A percentile compares a stretch with the other conserved stretches of the same genome.
These are phyloP conservation scores for Scheffersomyces titani DNA, from an alignment of 1,139 yeast genomes.

Conservation along the genomic window DNA sequence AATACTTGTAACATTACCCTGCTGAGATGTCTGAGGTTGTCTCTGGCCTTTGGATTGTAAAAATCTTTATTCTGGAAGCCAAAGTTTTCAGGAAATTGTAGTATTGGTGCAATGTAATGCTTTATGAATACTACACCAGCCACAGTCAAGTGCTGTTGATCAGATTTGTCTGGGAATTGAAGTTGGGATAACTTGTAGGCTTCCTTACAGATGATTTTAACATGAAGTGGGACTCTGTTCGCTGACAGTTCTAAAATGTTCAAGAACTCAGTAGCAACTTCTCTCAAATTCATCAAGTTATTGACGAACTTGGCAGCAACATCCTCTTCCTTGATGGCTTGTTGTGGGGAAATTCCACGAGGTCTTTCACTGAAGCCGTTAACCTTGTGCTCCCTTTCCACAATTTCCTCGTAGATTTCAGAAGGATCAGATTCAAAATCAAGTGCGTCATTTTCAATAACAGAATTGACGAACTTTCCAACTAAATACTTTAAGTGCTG, in stretches of 20 bases:
- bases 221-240: constrained; percentile 59
- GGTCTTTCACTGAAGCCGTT: constrained; percentile 34
- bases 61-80: constrained; percentile 42
- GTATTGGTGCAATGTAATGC: constrained; percentile 64
- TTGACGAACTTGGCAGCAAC: constrained; percentile 69
- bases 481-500: constrained; percentile 54
- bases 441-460: constrained; percentile 57
- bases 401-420: constrained; percentile 51
- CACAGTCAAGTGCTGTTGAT: constrained; percentile 58
- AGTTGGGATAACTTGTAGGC: constrained; percentile 36
- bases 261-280: constrained; percentile 59
- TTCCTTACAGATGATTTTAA: constrained; percentile 44
- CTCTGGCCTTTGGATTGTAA: constrained; percentile 34
- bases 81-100: constrained; percentile 68
- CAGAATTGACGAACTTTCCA: constrained; percentile 47
- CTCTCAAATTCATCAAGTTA: constrained; percentile 77
- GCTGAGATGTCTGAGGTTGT: constrained; percentile 60
- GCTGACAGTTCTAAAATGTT: constrained; percentile 43
- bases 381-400: constrained; percentile 50
- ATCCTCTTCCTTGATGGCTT: constrained; percentile 76
- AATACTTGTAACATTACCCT: constrained; percentile 68
- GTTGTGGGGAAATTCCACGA: constrained; percentile 50
- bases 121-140: constrained; percentile 70
- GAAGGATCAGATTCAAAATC: constrained; percentile 84
- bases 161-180: constrained; percentile 53